Percentiles rank a stretch among this genome's conserved stretches.
Evolutionary conservation across 768 basidiomycete species (phyloP).

Genomic region (Suillus decipiens): DNA sequence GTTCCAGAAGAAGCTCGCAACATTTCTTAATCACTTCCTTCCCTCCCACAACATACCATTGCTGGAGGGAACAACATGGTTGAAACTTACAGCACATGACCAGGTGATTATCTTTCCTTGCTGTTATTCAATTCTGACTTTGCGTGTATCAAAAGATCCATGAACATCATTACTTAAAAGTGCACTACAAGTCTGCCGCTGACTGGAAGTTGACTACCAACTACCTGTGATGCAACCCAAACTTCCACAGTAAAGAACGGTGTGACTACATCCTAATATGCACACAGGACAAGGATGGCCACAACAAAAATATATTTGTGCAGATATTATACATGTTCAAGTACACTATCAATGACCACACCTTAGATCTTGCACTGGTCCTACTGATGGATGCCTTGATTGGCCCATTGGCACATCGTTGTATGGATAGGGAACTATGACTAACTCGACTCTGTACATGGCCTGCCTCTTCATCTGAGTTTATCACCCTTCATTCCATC

Average conservation of each 20-base stretch:
- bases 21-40: slow-evolving; percentile 7
- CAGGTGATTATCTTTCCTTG: neutral
- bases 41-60: slow-evolving; percentile 7
- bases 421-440: slow-evolving; percentile 26
- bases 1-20: slow-evolving; percentile 8
- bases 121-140: neutral
- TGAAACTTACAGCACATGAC: neutral
- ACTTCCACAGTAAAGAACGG: slow-evolving; percentile 13
- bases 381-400: slow-evolving; percentile 19
- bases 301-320: neutral
- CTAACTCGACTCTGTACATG: slow-evolving; percentile 15
- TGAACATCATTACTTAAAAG: slow-evolving; percentile 7
- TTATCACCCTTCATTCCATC: slow-evolving; percentile 32
- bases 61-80: neutral
- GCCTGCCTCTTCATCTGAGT: slow-evolving; percentile 12
- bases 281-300: slow-evolving; percentile 1
- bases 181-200: neutral
- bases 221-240: slow-evolving; percentile 17
- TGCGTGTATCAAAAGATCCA: neutral
- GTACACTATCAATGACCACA: slow-evolving; percentile 2
- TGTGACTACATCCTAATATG: slow-evolving; percentile 30
- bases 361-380: slow-evolving; percentile 19
- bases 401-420: too few species aligned
- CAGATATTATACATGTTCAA: slow-evolving; percentile 22
- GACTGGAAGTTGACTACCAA: neutral